phyloP scores from a whole-genome alignment of 768 basidiomycete species.

The Boletus sensibilis region DNA sequence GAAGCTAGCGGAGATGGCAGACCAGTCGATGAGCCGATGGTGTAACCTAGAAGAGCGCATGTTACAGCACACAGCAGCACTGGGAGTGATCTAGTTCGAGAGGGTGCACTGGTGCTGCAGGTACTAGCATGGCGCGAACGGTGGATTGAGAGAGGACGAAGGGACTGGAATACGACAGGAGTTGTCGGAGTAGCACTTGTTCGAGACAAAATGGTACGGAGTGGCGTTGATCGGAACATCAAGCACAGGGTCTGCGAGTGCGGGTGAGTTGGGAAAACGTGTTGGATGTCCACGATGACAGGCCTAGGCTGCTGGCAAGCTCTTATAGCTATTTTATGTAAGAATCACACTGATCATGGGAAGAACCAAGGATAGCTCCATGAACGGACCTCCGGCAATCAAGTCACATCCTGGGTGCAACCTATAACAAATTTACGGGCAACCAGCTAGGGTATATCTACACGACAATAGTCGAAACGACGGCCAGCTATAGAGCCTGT shows the following conservation, averaged over 20 bases:
- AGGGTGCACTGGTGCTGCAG: neutral
- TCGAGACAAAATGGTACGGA: conserved; percentile 4
- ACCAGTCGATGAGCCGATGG: conserved; percentile 14
- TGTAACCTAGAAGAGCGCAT: conserved; percentile 21
- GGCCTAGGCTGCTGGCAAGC: neutral
- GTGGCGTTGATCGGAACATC: conserved; percentile 15
- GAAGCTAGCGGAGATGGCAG: conserved; percentile 3
- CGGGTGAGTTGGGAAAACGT: neutral
- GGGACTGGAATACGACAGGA: neutral
- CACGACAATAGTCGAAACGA: neutral
- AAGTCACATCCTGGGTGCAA: neutral
- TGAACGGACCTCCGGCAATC: neutral
- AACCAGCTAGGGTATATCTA: conserved; percentile 15
- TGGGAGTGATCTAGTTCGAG: conserved; percentile 3
- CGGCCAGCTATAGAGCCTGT: conserved; percentile 18
- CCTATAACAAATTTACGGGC: neutral
- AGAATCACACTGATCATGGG: neutral
- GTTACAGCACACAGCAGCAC: conserved; percentile 19
- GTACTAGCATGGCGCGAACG: conserved; percentile 13
- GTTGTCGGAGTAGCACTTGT: neutral
- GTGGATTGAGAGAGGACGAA: neutral
- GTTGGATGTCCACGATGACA: neutral
- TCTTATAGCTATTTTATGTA: neutral
- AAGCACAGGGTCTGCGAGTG: neutral
- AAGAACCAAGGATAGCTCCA: neutral